phyloP scores from a whole-genome alignment of 257 asterid species.

The Solanum tarijense region DNA sequence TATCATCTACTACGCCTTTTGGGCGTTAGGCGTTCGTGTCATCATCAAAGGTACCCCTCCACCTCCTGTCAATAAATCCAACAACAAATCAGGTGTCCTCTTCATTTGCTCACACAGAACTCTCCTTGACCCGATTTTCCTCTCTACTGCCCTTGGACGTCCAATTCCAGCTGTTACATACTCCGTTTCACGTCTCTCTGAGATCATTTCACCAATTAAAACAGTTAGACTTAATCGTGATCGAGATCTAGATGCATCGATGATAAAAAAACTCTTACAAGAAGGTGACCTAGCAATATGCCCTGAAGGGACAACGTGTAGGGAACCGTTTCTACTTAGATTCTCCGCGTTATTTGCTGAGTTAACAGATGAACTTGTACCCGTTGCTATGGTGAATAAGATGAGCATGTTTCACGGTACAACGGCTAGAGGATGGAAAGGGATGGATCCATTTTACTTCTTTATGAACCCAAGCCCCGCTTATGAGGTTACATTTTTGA shows the following conservation, averaged over 20 bases:
- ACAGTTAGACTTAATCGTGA: conserved; percentile 34
- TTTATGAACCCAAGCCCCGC: conserved; percentile 32
- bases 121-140: conserved; percentile 52
- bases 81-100: conserved; percentile 40
- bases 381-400: conserved; percentile 26
- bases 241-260: conserved; percentile 11
- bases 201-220: conserved; percentile 49
- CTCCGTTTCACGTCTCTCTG: conserved; percentile 63
- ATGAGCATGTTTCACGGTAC: conserved; percentile 39
- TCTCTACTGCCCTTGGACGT: conserved; percentile 55
- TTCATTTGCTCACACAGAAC: conserved; percentile 57
- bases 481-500: conserved; percentile 24
- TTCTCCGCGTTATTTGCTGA: conserved; percentile 28
- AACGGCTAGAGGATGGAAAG: conserved; percentile 32
- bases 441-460: conserved; percentile 26
- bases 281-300: conserved; percentile 31
- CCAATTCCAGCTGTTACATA: conserved; percentile 61
- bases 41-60: conserved; percentile 47
- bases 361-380: conserved; percentile 23
- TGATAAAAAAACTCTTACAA: conserved; percentile 18
- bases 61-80: conserved; percentile 16
- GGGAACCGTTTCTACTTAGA: conserved; percentile 28
- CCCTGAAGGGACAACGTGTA: conserved; percentile 31
- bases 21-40: conserved; percentile 54
- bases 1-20: conserved; percentile 36